Conservation (phyloP, 495 filamentous ascomycete species). For the Neurospora cerealis region DNA sequence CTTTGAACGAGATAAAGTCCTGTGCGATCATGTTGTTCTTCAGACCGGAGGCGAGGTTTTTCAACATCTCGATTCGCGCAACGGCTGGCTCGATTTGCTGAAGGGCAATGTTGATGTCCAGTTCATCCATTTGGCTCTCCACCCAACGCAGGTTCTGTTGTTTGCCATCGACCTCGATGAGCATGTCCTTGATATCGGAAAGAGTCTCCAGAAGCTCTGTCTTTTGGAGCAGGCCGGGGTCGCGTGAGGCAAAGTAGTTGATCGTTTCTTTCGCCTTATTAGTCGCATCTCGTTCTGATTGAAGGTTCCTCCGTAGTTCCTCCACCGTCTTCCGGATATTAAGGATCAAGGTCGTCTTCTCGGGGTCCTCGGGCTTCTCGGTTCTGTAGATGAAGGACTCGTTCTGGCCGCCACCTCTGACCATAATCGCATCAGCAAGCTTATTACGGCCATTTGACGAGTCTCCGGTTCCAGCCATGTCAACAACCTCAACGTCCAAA, state of each 20-base stretch:
- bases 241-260: slow-evolving; percentile 67
- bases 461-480: slow-evolving; percentile 59
- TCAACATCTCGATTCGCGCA: slow-evolving; percentile 68
- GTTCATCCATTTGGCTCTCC: slow-evolving; percentile 86
- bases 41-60: slow-evolving; percentile 63
- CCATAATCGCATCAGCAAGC: slow-evolving; percentile 80
- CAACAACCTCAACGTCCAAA: slow-evolving; percentile 85
- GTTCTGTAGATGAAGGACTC: slow-evolving; percentile 91
- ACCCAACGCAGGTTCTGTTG: slow-evolving; percentile 94
- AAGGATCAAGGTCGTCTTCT: slow-evolving; percentile 70
- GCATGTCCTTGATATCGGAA: slow-evolving; percentile 62
- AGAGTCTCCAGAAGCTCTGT: slow-evolving; percentile 58
- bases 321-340: slow-evolving; percentile 88
- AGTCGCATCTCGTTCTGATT: slow-evolving; percentile 72
- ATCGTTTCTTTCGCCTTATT: slow-evolving; percentile 70
- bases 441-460: slow-evolving; percentile 47
- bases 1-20: slow-evolving; percentile 78
- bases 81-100: slow-evolving; percentile 85
- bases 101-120: slow-evolving; percentile 91
- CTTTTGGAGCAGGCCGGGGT: slow-evolving; percentile 62
- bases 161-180: slow-evolving; percentile 93
- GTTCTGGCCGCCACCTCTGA: slow-evolving; percentile 64
- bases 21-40: slow-evolving; percentile 79
- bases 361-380: slow-evolving; percentile 58
- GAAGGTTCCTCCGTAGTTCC: slow-evolving; percentile 70